These are phyloP conservation scores for Dictyostelium intermedium DNA, from an alignment of 78 protist genomes.

Conservation along the genomic window DNA sequence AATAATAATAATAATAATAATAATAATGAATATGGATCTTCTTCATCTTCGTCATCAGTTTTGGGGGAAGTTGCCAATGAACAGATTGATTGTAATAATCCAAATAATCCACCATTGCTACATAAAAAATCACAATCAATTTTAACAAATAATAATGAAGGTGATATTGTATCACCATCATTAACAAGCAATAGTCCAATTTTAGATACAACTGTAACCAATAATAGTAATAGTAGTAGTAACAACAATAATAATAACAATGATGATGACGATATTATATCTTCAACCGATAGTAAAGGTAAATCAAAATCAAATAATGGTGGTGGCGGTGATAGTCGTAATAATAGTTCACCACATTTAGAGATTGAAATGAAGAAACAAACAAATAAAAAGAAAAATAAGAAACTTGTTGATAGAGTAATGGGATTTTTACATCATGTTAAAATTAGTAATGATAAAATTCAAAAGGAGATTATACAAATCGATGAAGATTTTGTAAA, in stretches of 20 bases:
- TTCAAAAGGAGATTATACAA: neutral
- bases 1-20: neutral
- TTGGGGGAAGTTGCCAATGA: neutral
- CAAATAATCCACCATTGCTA: neutral
- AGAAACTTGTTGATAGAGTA: neutral
- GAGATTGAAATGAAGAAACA: neutral
- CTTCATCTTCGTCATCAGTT: neutral
- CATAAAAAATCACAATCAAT: constrained; percentile 4
- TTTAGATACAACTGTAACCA: neutral
- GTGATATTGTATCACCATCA: neutral
- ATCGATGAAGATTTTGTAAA: constrained; percentile 30
- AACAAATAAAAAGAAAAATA: neutral
- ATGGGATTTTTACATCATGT: neutral
- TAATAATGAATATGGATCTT: neutral
- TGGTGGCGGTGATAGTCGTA: neutral
- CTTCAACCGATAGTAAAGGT: neutral
- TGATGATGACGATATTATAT: neutral
- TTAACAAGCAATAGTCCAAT: neutral
- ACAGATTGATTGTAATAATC: neutral
- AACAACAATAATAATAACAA: neutral
- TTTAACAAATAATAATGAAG: neutral
- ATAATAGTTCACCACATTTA: no score
- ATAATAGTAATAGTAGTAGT: neutral
- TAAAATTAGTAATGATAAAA: neutral
- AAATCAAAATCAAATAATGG: neutral